These are phyloP conservation scores for Aspergillus luchuensis DNA, from an alignment of 2,329 filamentous ascomycete species.

Conservation along the genomic window DNA sequence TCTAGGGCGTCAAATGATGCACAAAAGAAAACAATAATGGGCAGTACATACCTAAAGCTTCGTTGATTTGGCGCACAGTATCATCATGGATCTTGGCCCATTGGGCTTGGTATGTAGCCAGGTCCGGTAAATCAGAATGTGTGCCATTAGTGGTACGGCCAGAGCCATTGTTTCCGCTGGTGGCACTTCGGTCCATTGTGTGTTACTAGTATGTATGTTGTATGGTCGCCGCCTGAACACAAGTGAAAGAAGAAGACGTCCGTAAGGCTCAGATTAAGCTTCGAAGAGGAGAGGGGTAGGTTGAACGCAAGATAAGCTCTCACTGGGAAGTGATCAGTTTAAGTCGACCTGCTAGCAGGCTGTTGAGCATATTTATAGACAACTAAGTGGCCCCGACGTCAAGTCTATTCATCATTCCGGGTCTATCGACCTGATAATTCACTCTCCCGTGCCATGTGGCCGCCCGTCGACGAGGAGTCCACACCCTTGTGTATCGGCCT, in stretches of 20 bases:
- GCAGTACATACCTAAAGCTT: slow-evolving; percentile 14
- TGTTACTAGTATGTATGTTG: neutral
- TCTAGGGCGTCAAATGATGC: neutral
- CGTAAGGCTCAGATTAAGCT: slow-evolving; percentile 1
- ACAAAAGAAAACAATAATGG: neutral
- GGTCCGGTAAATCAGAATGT: neutral
- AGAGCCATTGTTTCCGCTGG: neutral
- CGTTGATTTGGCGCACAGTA: slow-evolving; percentile 20
- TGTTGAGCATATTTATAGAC: slow-evolving; percentile 5
- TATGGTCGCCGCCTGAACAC: neutral
- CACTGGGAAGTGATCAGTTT: neutral
- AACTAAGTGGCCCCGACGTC: neutral
- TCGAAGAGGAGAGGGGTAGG: neutral
- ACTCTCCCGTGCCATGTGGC: slow-evolving; percentile 9
- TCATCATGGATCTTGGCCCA: slow-evolving; percentile 21
- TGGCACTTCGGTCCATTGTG: slow-evolving; percentile 10
- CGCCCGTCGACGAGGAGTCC: slow-evolving; percentile 3
- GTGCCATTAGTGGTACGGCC: neutral
- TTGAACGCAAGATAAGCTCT: neutral
- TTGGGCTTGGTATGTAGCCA: slow-evolving; percentile 19
- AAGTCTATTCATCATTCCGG: neutral
- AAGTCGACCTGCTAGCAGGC: neutral
- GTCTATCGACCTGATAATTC: slow-evolving; percentile 1
- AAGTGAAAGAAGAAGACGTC: neutral
- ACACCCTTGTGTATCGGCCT: slow-evolving; percentile 2